Conservation (phyloP, 1,284 basidiomycete genomes). For the Fomes fomentarius region DNA sequence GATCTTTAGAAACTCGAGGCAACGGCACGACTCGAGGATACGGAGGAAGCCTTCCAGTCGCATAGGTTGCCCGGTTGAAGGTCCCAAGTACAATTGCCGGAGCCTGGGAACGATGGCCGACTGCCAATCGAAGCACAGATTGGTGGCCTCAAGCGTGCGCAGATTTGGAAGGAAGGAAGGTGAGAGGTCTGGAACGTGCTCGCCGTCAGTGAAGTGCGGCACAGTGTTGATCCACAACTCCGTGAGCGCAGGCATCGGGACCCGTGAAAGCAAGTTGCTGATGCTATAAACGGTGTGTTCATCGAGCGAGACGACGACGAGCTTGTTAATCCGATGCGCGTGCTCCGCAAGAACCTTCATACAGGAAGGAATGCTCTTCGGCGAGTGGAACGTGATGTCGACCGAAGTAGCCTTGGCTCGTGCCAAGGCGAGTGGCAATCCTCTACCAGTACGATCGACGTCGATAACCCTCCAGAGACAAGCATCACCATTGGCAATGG, state of each 20-base stretch:
- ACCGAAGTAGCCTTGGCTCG: neutral
- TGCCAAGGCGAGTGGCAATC: neutral
- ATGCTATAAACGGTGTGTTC: neutral
- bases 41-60: neutral
- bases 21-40: neutral
- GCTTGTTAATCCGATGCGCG: neutral
- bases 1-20: slow-evolving; percentile 1
- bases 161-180: neutral
- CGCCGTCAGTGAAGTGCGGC: neutral
- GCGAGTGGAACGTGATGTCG: neutral
- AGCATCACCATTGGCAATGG: neutral
- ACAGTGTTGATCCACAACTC: neutral
- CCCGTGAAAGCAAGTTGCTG: neutral
- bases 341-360: neutral
- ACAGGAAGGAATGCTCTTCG: neutral
- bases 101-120: neutral
- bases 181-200: neutral
- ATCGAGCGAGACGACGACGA: neutral
- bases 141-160: neutral
- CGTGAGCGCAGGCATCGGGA: neutral
- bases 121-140: neutral
- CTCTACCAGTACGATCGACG: neutral
- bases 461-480: neutral
- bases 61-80: neutral
- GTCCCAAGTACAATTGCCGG: neutral